Base-by-base conservation (phyloP, 352 stramenopile species). In the Globisporangium parvum region DNA sequence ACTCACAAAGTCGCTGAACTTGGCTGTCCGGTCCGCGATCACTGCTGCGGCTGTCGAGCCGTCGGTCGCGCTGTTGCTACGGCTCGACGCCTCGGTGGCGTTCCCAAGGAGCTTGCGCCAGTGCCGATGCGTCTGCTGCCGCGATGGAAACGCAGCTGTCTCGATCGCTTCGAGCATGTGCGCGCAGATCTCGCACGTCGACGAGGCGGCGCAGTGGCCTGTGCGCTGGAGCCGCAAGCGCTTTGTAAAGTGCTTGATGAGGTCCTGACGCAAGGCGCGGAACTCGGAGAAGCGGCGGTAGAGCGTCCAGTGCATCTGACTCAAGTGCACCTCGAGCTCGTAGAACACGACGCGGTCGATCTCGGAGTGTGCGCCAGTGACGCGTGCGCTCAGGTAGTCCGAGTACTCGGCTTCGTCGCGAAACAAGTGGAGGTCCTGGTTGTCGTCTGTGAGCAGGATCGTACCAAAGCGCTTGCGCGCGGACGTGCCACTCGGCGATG, bases 401-500 rank as follows among this genome's bases (percentile, higher is more conserved):
- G 81, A 91, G 63, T 91, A 91, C 62, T 91, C 81, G 23, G 81
- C 79, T 53, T 91, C 76, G 40, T 89, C 78, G 2, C 76, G 78
- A 52, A 89, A 85, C 11, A 88, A 55, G 17, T 67, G 66, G 2
- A 88, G 65, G 14, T 83, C 66, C 3, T 75, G 61, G 23, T 67
- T 63, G 23, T 59, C 56, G 14, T 77, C 68, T 20, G 69, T 66
- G 20, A 80, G 50, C 2, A 77, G 23, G 24, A 79, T 52, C 0
- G 75, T 69, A 23, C 59, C 70, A 35, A 63, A 74, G 40, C 39
- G 37, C 21, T 44, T 40, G n/a, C 49, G 49, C 6, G 31, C 8
- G 8, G 40, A 20, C 40, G n/a, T 4, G 1, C 40, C 41, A 20
- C 23, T 44, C 4, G 55, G 51, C 3, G 55, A 57, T 18, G 57